Evolutionary conservation across 2,329 filamentous ascomycete species (phyloP), one percentile per base, ranked within the genome.

Genomic region (Didymosphaeria variabile): DNA sequence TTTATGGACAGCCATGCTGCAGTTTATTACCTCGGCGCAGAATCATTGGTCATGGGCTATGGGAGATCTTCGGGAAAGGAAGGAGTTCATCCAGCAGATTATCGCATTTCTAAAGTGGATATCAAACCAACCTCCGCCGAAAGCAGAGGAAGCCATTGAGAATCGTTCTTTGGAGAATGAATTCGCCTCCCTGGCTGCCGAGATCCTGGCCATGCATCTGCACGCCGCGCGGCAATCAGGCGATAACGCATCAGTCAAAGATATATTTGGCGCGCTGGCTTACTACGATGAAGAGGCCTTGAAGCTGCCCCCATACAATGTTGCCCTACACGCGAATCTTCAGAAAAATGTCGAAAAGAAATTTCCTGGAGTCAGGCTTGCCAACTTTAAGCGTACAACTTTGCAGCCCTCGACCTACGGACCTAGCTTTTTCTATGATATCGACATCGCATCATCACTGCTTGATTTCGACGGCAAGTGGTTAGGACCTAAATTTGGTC

Each of bases 41-140:
- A 95, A 97, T 76, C 92, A 93, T 73, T 98, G 94, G 94, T 91
- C 94, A 1, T 97, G 94, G 92, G 94, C 93, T 1, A 93, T 96
- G 59, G 90, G 92, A 59, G 89, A 91, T 42, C 82, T 97, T 38
- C 88, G 91, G 63, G 89, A 89, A 61, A 91, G 97, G 70, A 85
- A 86, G 0, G 82, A 84, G 0, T 94, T 97, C 71, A 85, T 97
- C 59, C 83, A 87, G 45, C 87, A 88, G 58, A 84, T 97, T 19
- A 86, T 91, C 19, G 83, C 85, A 4, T 95, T 92, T 74, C 85
- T 95, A 36, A 86, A 85, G 46, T 77, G 72, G 73, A 71, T 78
- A 64, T 58, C 67, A 26, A 70, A 70, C 36, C 69, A 76, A 45
- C 64, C 65, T 0, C 67, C 71, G 6, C 67, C 62, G 12, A 73